Evolutionary conservation across 2,329 filamentous ascomycete species (phyloP).

Genomic region (Simplicillium aogashimaense): DNA sequence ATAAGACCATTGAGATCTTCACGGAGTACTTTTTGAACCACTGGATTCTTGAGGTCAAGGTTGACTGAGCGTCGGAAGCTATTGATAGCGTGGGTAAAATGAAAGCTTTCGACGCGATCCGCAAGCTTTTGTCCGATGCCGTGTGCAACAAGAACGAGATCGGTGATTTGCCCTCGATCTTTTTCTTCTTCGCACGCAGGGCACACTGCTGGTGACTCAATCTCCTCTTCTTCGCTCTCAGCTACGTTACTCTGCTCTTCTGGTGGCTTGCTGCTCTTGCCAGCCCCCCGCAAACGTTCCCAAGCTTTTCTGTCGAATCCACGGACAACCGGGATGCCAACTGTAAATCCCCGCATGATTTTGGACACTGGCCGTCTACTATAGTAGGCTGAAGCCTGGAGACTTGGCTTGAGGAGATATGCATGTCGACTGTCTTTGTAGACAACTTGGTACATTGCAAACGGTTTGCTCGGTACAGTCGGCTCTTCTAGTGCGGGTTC

Average conservation of each 20-base stretch:
- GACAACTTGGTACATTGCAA: slow-evolving; percentile 71
- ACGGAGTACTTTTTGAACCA: slow-evolving; percentile 66
- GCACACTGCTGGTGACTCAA: slow-evolving; percentile 25
- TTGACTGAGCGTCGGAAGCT: slow-evolving; percentile 80
- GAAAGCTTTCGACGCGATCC: slow-evolving; percentile 88
- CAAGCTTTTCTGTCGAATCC: slow-evolving; percentile 75
- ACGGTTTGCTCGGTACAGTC: slow-evolving; percentile 42
- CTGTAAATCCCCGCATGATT: slow-evolving; percentile 70
- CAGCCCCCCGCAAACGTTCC: slow-evolving; percentile 57
- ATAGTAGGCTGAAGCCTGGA: slow-evolving; percentile 79
- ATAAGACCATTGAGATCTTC: slow-evolving; percentile 80
- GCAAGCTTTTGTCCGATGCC: slow-evolving; percentile 96
- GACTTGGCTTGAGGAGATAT: slow-evolving; percentile 75
- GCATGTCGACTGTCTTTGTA: slow-evolving; percentile 72
- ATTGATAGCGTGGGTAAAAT: slow-evolving; percentile 95
- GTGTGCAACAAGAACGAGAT: slow-evolving; percentile 84
- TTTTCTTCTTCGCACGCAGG: slow-evolving; percentile 54
- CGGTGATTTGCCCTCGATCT: slow-evolving; percentile 62
- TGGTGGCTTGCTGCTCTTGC: slow-evolving; percentile 19
- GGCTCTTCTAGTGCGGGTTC: slow-evolving; percentile 21
- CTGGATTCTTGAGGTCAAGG: slow-evolving; percentile 64
- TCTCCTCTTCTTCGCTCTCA: slow-evolving; percentile 18
- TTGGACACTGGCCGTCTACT: slow-evolving; percentile 72
- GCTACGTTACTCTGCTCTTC: slow-evolving; percentile 14
- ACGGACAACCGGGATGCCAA: slow-evolving; percentile 80